These are phyloP conservation scores for Pezicula neosporulosa DNA, from an alignment of 2,329 filamentous ascomycete species.

Conservation along the genomic window DNA sequence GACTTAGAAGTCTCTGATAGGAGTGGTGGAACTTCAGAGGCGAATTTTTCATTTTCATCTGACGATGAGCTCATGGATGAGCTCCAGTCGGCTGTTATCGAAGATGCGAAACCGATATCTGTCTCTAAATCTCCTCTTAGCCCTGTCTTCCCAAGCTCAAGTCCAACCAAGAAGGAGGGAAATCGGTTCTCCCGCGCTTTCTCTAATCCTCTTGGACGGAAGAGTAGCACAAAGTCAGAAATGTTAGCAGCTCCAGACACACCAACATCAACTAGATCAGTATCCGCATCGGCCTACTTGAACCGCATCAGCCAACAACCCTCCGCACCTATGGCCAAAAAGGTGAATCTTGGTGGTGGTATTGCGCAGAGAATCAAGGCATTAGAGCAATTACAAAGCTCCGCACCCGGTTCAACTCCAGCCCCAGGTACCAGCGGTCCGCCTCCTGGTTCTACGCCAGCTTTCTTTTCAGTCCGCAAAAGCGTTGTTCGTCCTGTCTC, in stretches of 20 bases:
- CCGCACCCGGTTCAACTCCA: constrained; percentile 32
- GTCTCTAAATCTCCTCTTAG: constrained; percentile 82
- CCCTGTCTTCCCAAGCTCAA: constrained; percentile 48
- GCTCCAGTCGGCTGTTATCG: constrained; percentile 73
- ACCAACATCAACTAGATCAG: constrained; percentile 21
- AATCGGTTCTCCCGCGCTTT: constrained; percentile 26
- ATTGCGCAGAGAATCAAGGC: constrained; percentile 96
- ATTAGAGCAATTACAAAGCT: constrained; percentile 70
- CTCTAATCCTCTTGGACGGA: constrained; percentile 30
- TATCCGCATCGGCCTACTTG: constrained; percentile 51
- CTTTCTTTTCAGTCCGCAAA: constrained; percentile 58
- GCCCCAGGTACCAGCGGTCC: constrained; percentile 11
- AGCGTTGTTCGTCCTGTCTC: constrained; percentile 27
- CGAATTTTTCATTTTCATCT: constrained; percentile 55
- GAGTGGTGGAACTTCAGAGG: constrained; percentile 31
- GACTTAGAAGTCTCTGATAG: constrained; percentile 34
- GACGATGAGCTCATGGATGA: constrained; percentile 85
- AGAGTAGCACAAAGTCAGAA: constrained; percentile 30
- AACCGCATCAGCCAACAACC: constrained; percentile 51
- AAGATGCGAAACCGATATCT: constrained; percentile 77
- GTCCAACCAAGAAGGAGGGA: constrained; percentile 15
- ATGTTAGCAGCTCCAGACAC: constrained; percentile 36
- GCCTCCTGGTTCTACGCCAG: constrained; percentile 42
- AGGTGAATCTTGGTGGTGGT: constrained; percentile 79
- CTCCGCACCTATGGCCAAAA: constrained; percentile 58